Base-by-base conservation (phyloP, 257 asterid species). In the Agastache rugosa region DNA sequence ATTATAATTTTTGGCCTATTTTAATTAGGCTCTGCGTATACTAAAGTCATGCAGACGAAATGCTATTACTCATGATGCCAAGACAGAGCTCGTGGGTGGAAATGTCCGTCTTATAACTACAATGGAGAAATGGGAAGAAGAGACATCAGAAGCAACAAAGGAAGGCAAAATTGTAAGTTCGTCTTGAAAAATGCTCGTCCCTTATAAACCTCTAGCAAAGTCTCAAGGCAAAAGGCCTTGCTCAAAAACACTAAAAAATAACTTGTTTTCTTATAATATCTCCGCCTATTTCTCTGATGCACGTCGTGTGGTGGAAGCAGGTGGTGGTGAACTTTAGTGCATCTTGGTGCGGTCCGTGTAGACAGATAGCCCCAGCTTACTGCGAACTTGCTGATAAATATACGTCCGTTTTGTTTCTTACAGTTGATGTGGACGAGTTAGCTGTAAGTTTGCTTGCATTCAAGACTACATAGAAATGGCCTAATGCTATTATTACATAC, bases 241-340 rank as follows among this genome's bases (percentile, higher is more conserved):
- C 58, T 17, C 14, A 19, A 53, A 17, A 51, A n/a, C 58, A 51
- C 58, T 17, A 51, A 4, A 2, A 0, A 5, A 5, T 1, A 44
- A 44, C n/a, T 44, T 44, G 51, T 17, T 17, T 58, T 59, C 42
- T 23, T 14, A 27, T 54, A 19, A 16, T 27, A 27, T 15, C 20
- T 39, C 37, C 11, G 11, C 50, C 8, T 29, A 6, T 68, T 63
- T 15, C 6, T 3, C 47, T 73, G 11, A 35, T 71, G 53, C 35
- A n/a, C 51, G 4, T 8, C 17, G 53, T 37, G 51, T 15, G 70
- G 5, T 80, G 23, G 47, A 45, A 80, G 37, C 83, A 88, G 95
- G 78, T 84, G 44, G 85, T 83, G 51, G 90, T 83, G 72, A 90
- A 90, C 84, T 90, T 90, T 82, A 90, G 94, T 39, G 88, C 96